Percentiles rank a stretch among this genome's conserved stretches.
These are phyloP conservation scores for Mentha longifolia DNA, from an alignment of 257 asterid species.

Conservation along the genomic window DNA sequence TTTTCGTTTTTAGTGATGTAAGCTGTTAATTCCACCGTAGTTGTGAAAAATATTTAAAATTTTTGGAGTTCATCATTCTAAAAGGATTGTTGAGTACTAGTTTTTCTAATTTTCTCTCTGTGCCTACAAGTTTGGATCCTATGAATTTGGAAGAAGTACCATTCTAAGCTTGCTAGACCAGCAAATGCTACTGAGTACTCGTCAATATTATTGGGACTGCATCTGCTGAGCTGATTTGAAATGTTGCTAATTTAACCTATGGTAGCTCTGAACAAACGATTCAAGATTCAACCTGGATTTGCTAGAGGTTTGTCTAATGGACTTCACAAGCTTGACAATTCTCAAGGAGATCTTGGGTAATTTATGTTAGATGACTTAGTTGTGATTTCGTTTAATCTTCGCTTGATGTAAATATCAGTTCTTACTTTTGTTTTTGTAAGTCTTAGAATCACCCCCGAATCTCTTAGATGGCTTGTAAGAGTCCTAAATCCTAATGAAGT, in stretches of 20 bases:
- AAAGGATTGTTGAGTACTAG: too few species aligned
- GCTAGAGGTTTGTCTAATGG: slow-evolving; percentile 55
- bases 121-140: slow-evolving; percentile 62
- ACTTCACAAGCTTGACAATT: slow-evolving; percentile 50
- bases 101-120: too few species aligned
- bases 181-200: slow-evolving; percentile 45
- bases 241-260: slow-evolving; percentile 52
- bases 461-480: too few species aligned
- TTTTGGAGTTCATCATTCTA: too few species aligned
- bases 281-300: slow-evolving; percentile 61
- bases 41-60: too few species aligned
- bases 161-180: slow-evolving; percentile 52
- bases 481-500: too few species aligned
- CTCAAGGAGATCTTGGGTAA: slow-evolving; percentile 59
- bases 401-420: too few species aligned
- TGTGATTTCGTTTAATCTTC: too few species aligned
- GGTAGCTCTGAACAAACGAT: slow-evolving; percentile 57
- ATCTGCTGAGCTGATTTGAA: slow-evolving; percentile 58
- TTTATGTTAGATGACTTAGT: slow-evolving; percentile 33
- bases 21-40: too few species aligned
- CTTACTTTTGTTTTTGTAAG: not conserved
- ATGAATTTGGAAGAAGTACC: slow-evolving; percentile 54
- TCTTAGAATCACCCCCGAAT: too few species aligned
- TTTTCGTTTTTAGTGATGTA: too few species aligned
- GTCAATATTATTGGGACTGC: slow-evolving; percentile 59